Evolutionary conservation across 2,329 filamentous ascomycete genomes (phyloP), one percentile per base, ranked within the genome.

Genomic region (Cordyceps javanica): DNA sequence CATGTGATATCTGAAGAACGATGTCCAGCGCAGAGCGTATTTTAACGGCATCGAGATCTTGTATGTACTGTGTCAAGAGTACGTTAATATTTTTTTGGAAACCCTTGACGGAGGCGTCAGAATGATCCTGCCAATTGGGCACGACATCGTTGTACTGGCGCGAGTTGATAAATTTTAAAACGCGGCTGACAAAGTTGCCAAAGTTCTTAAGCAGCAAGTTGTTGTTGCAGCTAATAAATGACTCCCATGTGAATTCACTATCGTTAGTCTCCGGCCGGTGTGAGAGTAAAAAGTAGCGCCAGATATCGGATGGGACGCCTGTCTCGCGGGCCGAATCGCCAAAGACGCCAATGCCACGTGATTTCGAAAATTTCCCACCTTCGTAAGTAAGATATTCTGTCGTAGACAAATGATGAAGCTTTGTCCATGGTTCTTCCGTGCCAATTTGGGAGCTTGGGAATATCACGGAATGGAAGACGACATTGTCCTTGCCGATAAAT

Each of bases 351-450:
- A 96, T 83, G 30, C 89, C 89, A 66, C 91, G 83, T 51, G 89
- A 94, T 74, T 97, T 97, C 69, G 87, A 91, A 76, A 97, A 97
- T 71, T 97, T 97, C 62, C 89, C 89, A 60, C 85, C 84, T 71
- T 94, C 90, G 67, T 94, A 94, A 75, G 92, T 92, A 62, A 94
- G 79, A 66, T 94, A 76, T 69, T 97, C 92, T 1, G 91, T 94
- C 1, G 91, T 92, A 8, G 89, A 94, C 51, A 97, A 81, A 67
- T 91, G 89, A 73, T 95, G 86, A 36, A 96, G 82, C 82, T 88
- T 90, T 48, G 91, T 96, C 92, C 92, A 97, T 62, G 86, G 86
- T 64, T 96, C 87, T 46, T 81, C 78, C 0, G 91, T 93, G 58
- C 91, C 92, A 11, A 97, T 79, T 71, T 96, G 89, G 44, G 87